Percentiles rank a stretch among this genome's conserved stretches.
phyloP scores from a whole-genome alignment of 768 basidiomycete species.

The Hortiboletus flavorubellus region DNA sequence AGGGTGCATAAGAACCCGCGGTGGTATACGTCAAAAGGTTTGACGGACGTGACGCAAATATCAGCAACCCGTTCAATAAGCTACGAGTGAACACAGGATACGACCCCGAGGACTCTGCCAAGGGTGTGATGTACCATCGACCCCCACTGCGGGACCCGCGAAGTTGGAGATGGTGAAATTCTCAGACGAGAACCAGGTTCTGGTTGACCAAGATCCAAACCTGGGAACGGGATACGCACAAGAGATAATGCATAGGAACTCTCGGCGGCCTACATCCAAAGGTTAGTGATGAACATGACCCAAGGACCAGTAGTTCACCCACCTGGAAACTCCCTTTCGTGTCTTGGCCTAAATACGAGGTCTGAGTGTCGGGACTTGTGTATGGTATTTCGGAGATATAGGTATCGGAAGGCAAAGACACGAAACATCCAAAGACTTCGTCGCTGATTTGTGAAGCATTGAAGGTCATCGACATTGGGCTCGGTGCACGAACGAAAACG shows the following conservation, averaged over 20 bases:
- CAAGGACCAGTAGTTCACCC: not conserved
- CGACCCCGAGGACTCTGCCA: not conserved
- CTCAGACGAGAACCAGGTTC: not conserved
- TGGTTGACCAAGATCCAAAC: not conserved
- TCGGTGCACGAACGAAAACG: not conserved
- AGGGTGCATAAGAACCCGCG: fast-evolving
- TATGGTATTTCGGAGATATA: not conserved
- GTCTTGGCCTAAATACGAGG: not conserved
- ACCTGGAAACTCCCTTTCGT: not conserved
- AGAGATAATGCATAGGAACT: fast-evolving
- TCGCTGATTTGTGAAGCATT: not conserved
- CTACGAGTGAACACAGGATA: no score
- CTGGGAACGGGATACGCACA: not conserved
- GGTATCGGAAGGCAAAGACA: not conserved
- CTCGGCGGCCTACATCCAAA: not conserved
- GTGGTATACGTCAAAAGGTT: not conserved
- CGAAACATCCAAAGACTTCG: not conserved
- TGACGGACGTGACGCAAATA: not conserved
- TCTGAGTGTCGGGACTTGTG: not conserved
- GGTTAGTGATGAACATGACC: not conserved
- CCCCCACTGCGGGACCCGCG: not conserved
- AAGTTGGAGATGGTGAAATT: not conserved
- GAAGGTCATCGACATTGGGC: not conserved
- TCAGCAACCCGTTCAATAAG: not conserved
- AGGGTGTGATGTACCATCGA: not conserved